A percentile compares a stretch with the other conserved stretches of the same genome.
Conservation (phyloP, 345 rosid genomes). For the Eucalyptus erythrocorys region DNA sequence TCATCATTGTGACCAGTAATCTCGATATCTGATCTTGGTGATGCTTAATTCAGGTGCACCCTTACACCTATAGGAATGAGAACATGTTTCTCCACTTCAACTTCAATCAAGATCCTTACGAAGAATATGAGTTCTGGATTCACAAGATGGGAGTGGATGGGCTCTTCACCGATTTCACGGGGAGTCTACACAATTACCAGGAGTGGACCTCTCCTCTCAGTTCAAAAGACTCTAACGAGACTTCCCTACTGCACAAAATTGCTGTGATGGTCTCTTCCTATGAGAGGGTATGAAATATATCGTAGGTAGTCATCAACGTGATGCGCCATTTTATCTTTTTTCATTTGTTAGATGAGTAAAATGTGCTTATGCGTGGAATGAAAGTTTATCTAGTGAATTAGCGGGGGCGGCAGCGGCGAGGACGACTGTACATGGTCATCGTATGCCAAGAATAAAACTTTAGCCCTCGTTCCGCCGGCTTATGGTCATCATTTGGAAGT, state of each 20-base stretch:
- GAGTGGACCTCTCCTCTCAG: conserved; percentile 41
- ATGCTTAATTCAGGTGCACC: conserved; percentile 51
- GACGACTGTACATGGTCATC: not conserved
- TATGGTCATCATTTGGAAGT: not conserved
- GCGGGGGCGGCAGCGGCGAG: not conserved
- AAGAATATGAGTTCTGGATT: conserved; percentile 75
- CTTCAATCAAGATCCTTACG: conserved; percentile 65
- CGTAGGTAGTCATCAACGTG: not conserved
- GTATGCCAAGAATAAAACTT: not conserved
- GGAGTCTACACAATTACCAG: conserved; percentile 64
- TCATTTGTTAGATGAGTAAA: not conserved
- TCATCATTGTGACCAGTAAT: not conserved
- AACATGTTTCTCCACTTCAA: conserved; percentile 39
- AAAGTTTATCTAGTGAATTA: not conserved
- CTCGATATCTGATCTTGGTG: not conserved
- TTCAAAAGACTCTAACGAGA: not conserved
- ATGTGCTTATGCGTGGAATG: not conserved
- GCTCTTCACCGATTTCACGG: conserved; percentile 90
- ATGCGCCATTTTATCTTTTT: too few species aligned
- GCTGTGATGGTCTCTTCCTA: conserved; percentile 26
- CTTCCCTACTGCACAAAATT: conserved; percentile 35
- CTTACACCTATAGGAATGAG: conserved; percentile 81
- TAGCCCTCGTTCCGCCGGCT: not conserved
- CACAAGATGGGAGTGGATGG: conserved; percentile 75
- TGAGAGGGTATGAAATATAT: conserved; percentile 5